These are phyloP conservation scores for Paramecium biaurelia DNA, from an alignment of 73 alveolate species.

Conservation along the genomic window DNA sequence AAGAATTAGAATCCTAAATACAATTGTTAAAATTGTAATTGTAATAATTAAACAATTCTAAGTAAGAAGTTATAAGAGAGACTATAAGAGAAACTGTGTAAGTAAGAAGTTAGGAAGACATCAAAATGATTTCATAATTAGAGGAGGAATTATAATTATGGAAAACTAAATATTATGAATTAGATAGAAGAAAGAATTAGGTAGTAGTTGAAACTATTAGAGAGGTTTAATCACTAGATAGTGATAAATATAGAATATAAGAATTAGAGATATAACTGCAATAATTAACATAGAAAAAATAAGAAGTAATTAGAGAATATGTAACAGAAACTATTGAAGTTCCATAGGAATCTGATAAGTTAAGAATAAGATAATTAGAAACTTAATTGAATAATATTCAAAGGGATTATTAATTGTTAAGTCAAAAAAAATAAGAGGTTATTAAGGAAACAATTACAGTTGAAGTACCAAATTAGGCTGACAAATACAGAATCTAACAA, in stretches of 20 bases:
- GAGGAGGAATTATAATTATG: background rate
- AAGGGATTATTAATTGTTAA: background rate
- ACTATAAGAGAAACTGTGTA: background rate
- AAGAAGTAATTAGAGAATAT: slow-evolving; percentile 33
- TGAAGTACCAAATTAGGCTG: background rate
- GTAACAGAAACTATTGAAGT: slow-evolving; percentile 6
- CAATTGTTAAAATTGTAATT: background rate
- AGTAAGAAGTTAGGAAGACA: background rate
- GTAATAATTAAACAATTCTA: background rate
- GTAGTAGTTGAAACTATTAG: slow-evolving; percentile 9
- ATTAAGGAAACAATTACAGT: background rate
- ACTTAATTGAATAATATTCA: background rate
- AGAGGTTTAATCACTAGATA: background rate
- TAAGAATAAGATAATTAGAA: background rate
- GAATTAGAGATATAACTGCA: background rate
- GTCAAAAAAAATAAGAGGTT: background rate
- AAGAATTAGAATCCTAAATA: background rate
- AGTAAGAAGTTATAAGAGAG: slow-evolving; percentile 38
- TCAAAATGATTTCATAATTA: background rate
- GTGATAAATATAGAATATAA: slow-evolving; percentile 19
- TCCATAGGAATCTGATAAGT: background rate
- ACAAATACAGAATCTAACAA: background rate
- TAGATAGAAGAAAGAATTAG: background rate
- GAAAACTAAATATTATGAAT: background rate
- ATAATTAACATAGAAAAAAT: background rate